A percentile compares a stretch with the other conserved stretches of the same genome.
phyloP scores from a whole-genome alignment of 805 yeast genomes.

The Kuraishia hungarica region DNA sequence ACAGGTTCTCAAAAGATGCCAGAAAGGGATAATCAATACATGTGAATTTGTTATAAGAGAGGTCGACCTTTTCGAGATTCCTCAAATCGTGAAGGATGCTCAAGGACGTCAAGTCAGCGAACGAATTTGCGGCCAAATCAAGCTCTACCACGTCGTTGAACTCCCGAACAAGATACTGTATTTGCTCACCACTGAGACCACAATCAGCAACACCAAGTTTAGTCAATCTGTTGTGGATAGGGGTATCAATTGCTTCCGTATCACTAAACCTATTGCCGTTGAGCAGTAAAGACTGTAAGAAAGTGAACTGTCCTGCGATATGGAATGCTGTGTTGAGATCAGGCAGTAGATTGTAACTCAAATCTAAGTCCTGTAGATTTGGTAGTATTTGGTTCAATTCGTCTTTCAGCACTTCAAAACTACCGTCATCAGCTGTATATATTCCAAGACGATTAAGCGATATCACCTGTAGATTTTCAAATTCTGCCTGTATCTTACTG shows the following conservation, averaged over 20 bases:
- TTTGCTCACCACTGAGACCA: constrained; percentile 1
- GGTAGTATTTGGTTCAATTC: constrained; percentile 7
- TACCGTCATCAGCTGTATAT: constrained; percentile 5
- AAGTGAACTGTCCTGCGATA: constrained; percentile 27
- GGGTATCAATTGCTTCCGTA: not conserved
- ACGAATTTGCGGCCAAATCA: constrained; percentile 26
- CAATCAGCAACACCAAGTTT: constrained; percentile 13
- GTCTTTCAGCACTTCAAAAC: not conserved
- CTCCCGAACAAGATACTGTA: constrained; percentile 12
- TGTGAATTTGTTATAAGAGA: constrained; percentile 14
- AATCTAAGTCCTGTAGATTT: constrained; percentile 34
- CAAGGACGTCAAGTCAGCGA: constrained; percentile 10
- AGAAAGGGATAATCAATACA: constrained; percentile 4
- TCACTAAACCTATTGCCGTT: constrained; percentile 42
- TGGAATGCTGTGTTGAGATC: constrained; percentile 28
- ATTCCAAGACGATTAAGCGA: constrained; percentile 41
- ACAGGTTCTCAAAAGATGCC: constrained; percentile 9
- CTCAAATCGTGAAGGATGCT: constrained; percentile 2
- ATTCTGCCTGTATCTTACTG: constrained; percentile 36
- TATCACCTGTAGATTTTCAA: constrained; percentile 33
- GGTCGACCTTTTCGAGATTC: constrained; percentile 18
- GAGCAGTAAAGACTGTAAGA: constrained; percentile 33
- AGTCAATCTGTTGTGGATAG: constrained; percentile 1
- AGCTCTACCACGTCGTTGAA: constrained; percentile 31
- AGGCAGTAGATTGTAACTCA: constrained; percentile 50